Conservation (phyloP, 208 protist species). For the Crithidia acanthocephali region DNA sequence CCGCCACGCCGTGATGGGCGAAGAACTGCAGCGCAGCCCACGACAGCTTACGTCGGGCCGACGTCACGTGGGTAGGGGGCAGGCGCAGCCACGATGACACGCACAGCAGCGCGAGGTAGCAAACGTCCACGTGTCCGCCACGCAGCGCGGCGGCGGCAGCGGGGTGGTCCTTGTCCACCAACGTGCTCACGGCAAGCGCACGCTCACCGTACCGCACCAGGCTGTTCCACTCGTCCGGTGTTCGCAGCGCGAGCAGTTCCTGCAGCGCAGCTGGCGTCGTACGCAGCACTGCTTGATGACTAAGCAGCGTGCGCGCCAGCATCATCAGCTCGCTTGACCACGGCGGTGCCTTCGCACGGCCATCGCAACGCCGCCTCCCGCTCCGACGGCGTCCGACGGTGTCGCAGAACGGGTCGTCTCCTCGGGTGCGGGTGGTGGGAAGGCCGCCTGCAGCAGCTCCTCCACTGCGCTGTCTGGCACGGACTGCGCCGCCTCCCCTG, state of each 20-base stretch:
- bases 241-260: conserved; percentile 24
- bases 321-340: not conserved
- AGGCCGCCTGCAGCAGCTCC: conserved; percentile 6
- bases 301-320: conserved; percentile 16
- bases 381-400: too few relatives aligned
- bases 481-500: conserved; percentile 10
- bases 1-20: conserved; percentile 19
- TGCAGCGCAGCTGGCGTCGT: conserved; percentile 12
- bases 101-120: conserved; percentile 56
- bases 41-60: conserved; percentile 23
- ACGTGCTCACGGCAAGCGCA: conserved; percentile 19
- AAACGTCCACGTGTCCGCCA: conserved; percentile 42
- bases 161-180: conserved; percentile 13
- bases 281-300: conserved; percentile 9
- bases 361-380: too few relatives aligned
- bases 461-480: not conserved
- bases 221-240: conserved; percentile 26
- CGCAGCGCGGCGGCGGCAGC: conserved; percentile 17
- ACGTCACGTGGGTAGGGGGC: conserved; percentile 30
- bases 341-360: too few relatives aligned
- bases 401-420: too few relatives aligned
- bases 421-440: not conserved
- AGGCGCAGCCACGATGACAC: conserved; percentile 46
- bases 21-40: conserved; percentile 38
- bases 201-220: conserved; percentile 20